Percentiles rank a stretch among this genome's conserved stretches.
phyloP scores from a whole-genome alignment of 108 stramenopile species.

The Nitzschia putrida region DNA sequence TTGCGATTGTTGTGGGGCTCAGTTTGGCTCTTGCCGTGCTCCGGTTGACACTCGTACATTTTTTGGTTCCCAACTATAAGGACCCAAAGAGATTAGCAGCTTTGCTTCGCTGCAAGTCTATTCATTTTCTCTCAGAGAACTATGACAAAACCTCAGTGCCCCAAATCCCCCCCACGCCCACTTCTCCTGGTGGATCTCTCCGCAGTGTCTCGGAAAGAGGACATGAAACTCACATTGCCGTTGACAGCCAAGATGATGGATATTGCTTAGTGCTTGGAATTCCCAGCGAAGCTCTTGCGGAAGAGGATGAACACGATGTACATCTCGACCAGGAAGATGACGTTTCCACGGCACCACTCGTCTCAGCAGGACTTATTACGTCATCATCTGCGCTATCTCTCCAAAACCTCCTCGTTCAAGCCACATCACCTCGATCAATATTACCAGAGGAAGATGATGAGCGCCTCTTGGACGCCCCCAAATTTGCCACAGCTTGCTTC shows the following conservation, averaged over 20 bases:
- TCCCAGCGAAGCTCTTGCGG: no score
- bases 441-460: not conserved
- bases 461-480: slow-evolving; percentile 69
- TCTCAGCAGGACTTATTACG: slow-evolving; percentile 36
- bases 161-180: no score
- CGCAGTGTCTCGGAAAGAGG: no score
- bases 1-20: slow-evolving; percentile 50
- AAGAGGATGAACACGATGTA: slow-evolving; percentile 15
- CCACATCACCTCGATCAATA: slow-evolving; percentile 3
- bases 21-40: slow-evolving; percentile 58
- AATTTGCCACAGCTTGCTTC: slow-evolving; percentile 80
- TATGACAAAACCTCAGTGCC: slow-evolving; percentile 28
- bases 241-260: no score
- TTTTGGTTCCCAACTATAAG: slow-evolving; percentile 62
- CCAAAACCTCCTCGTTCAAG: slow-evolving; percentile 31
- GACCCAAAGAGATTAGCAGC: slow-evolving; percentile 57
- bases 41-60: slow-evolving; percentile 61
- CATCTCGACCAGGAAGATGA: slow-evolving; percentile 9
- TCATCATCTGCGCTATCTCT: slow-evolving; percentile 29
- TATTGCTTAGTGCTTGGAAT: no score
- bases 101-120: slow-evolving; percentile 70
- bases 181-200: no score
- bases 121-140: slow-evolving; percentile 62
- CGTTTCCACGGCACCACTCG: slow-evolving; percentile 20
- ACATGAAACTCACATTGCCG: no score